Evolutionary conservation across 352 stramenopile genomes (phyloP).

Genomic region (Phytophthora citricola): DNA sequence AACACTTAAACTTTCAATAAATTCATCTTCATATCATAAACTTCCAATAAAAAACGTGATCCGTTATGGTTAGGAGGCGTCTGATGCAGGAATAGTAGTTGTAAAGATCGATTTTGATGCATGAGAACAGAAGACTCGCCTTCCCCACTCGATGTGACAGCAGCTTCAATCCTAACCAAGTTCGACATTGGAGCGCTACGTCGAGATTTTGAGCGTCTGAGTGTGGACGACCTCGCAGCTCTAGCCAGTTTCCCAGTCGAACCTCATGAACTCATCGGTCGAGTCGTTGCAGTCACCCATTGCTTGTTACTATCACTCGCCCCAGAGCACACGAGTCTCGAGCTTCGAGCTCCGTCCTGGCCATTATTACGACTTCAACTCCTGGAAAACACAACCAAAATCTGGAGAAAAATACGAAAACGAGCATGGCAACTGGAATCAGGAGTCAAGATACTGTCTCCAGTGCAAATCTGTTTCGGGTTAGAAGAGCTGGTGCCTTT

Average conservation of each 20-base stretch:
- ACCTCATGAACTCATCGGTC: constrained; percentile 52
- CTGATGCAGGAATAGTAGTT: constrained; percentile 11
- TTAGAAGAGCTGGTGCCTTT: constrained; percentile 35
- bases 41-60: background rate
- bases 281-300: constrained; percentile 42
- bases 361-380: constrained; percentile 62
- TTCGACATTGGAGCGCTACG: constrained; percentile 32
- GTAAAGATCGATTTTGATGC: constrained; percentile 16
- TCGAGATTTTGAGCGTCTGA: constrained; percentile 37
- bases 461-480: constrained; percentile 50
- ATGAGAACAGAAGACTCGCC: constrained; percentile 27
- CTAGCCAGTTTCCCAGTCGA: constrained; percentile 50
- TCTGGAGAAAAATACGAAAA: constrained; percentile 52
- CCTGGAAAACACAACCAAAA: constrained; percentile 30
- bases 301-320: constrained; percentile 55
- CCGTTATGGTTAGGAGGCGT: constrained; percentile 15
- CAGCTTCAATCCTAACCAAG: constrained; percentile 5
- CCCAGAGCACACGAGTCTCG: constrained; percentile 26
- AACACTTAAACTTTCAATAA: constrained; percentile 2
- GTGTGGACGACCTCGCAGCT: constrained; percentile 47
- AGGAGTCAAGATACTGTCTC: constrained; percentile 24
- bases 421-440: constrained; percentile 45
- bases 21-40: background rate
- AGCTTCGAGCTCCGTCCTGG: constrained; percentile 50
- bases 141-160: constrained; percentile 1